Evolutionary conservation across 306 rosid species (phyloP).

Genomic region (Arachis hypogaea): DNA sequence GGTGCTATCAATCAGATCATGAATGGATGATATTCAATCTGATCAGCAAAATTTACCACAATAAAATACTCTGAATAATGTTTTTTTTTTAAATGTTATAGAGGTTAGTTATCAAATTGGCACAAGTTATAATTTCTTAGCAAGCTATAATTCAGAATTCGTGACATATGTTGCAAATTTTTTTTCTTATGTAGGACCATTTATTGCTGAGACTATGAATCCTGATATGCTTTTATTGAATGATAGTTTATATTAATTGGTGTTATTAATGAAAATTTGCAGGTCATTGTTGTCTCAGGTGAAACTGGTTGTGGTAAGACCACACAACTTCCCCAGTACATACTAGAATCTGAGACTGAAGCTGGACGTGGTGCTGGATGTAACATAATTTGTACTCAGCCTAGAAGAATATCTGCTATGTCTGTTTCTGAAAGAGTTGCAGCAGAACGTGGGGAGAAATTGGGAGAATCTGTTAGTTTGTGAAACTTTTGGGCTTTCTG

Average conservation of each 20-base stretch:
- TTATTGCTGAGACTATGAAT: slow-evolving; percentile 29
- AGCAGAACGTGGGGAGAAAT: slow-evolving; percentile 88
- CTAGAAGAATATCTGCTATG: slow-evolving; percentile 97
- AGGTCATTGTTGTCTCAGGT: slow-evolving; percentile 88
- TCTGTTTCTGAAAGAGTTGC: slow-evolving; percentile 99
- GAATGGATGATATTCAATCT: not conserved
- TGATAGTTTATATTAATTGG: slow-evolving; percentile 35
- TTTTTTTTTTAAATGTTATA: not conserved
- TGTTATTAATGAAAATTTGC: slow-evolving; percentile 41
- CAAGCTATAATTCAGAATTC: slow-evolving; percentile 30
- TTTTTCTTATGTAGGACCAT: slow-evolving; percentile 33
- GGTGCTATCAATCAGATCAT: slow-evolving; percentile 1
- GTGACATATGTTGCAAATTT: slow-evolving; percentile 11
- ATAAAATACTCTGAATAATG: not conserved
- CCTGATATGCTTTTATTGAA: slow-evolving; percentile 36
- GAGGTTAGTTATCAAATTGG: slow-evolving; percentile 27
- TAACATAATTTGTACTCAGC: slow-evolving; percentile 92
- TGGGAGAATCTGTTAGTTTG: slow-evolving; percentile 95
- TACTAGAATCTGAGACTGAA: slow-evolving; percentile 88
- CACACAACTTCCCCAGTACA: slow-evolving; percentile 96
- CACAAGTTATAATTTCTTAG: slow-evolving; percentile 8
- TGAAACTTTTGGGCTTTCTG: slow-evolving; percentile 35
- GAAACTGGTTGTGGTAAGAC: slow-evolving; percentile 99
- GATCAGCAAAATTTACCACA: slow-evolving; percentile 20
- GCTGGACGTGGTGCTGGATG: slow-evolving; percentile 80